Conservation (phyloP, 148 eudicot genomes). For the Gaultheria prostrata region DNA sequence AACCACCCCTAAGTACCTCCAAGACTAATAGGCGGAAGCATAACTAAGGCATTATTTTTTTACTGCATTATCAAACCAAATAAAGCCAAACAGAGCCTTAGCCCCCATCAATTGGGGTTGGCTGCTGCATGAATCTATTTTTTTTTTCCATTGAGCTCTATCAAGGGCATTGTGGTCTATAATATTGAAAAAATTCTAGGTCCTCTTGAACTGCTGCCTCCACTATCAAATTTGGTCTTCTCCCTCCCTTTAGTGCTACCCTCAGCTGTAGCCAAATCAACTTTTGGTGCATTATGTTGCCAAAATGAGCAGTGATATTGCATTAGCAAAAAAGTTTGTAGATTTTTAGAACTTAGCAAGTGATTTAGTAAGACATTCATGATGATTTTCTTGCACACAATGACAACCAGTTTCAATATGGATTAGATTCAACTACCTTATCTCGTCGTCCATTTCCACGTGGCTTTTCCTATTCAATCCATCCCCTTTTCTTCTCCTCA, state of each 20-base stretch:
- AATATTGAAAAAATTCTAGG: too few species aligned
- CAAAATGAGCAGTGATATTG: background rate
- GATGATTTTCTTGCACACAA: background rate
- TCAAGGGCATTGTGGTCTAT: too few species aligned
- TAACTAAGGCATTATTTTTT: too few species aligned
- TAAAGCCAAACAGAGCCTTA: too few species aligned
- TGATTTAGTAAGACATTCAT: background rate
- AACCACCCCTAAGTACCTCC: too few species aligned
- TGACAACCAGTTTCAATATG: background rate
- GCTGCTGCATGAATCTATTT: too few species aligned
- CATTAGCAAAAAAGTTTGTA: background rate
- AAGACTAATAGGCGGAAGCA: too few species aligned
- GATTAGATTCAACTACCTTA: background rate
- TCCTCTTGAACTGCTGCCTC: background rate
- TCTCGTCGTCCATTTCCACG: background rate
- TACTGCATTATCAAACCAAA: too few species aligned
- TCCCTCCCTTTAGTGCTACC: background rate
- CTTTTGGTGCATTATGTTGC: background rate
- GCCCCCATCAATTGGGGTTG: too few species aligned
- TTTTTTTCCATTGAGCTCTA: too few species aligned
- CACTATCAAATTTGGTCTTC: background rate
- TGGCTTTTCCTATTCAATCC: background rate
- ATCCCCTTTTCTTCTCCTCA: background rate
- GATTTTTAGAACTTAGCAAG: background rate
- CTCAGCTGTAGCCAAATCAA: background rate